Evolutionary conservation across 352 stramenopile species (phyloP).

Genomic region (Aphanomyces stellatus): DNA sequence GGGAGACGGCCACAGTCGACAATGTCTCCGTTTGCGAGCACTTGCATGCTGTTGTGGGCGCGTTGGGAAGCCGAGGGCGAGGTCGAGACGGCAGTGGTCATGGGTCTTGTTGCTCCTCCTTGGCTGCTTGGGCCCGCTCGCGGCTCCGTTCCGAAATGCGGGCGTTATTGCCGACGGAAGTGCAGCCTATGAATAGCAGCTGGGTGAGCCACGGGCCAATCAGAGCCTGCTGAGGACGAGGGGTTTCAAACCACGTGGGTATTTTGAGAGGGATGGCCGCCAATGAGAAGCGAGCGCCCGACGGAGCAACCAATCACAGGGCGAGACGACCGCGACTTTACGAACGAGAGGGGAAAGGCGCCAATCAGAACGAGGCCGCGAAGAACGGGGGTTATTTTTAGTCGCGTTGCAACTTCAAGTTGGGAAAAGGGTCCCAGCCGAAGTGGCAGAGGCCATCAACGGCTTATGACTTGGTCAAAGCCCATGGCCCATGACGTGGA

Average conservation of each 20-base stretch:
- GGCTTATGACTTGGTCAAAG: too few species aligned
- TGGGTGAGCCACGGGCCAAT: background rate
- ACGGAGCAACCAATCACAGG: background rate
- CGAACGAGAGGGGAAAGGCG: too few species aligned
- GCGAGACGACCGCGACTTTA: too few species aligned
- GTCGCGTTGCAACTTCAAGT: too few species aligned
- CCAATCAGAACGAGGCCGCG: too few species aligned
- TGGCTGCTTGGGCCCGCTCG: too few species aligned
- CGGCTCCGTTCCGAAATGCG: background rate
- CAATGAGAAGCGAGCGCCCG: background rate
- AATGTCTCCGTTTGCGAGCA: slow-evolving; percentile 81
- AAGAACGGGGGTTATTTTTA: too few species aligned
- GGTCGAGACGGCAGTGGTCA: background rate
- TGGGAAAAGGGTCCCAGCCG: too few species aligned
- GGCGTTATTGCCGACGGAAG: background rate
- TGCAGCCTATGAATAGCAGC: background rate
- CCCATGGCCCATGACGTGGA: too few species aligned
- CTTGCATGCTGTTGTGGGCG: slow-evolving; percentile 34
- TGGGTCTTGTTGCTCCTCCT: too few species aligned
- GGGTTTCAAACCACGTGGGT: background rate
- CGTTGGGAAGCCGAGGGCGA: background rate
- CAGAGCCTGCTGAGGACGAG: background rate
- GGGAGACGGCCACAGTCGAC: slow-evolving; percentile 69
- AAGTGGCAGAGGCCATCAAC: too few species aligned
- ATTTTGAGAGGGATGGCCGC: background rate